A percentile compares a stretch with the other conserved stretches of the same genome.
These are phyloP conservation scores for Hymenochaete sp. DNA, from an alignment of 1,284 basidiomycete genomes.

Conservation along the genomic window DNA sequence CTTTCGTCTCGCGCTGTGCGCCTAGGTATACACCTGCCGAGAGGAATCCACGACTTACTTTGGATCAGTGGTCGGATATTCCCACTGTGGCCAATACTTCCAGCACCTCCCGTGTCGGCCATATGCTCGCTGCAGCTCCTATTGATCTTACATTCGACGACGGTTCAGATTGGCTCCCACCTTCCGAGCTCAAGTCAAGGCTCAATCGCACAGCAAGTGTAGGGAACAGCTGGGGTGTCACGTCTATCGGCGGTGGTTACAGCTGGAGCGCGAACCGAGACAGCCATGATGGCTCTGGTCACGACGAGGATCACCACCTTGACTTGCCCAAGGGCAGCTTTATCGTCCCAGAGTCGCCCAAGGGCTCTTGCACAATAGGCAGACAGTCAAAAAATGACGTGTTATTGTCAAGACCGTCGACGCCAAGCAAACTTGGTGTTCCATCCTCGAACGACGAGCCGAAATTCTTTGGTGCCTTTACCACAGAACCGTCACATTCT, in stretches of 20 bases:
- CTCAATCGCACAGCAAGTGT: slow-evolving; percentile 58
- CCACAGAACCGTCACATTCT: slow-evolving; percentile 11
- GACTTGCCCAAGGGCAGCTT: slow-evolving; percentile 10
- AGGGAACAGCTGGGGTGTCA: slow-evolving; percentile 72
- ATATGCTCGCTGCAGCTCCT: slow-evolving; percentile 50
- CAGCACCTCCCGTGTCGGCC: not conserved
- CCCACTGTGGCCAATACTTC: not conserved
- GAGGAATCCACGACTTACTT: slow-evolving; percentile 13
- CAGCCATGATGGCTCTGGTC: slow-evolving; percentile 23
- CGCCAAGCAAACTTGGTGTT: not conserved
- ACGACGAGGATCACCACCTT: slow-evolving; percentile 17
- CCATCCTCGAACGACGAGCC: not conserved
- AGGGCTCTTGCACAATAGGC: slow-evolving; percentile 1
- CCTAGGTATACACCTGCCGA: slow-evolving; percentile 2
- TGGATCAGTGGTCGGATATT: not conserved
- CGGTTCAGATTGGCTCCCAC: slow-evolving; percentile 51
- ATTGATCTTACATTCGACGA: slow-evolving; percentile 56
- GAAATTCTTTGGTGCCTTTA: slow-evolving; percentile 2
- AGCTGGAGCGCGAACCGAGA: slow-evolving; percentile 47
- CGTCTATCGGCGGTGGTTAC: slow-evolving; percentile 73
- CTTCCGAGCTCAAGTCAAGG: slow-evolving; percentile 29
- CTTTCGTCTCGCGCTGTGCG: not conserved
- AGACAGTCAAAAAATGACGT: not conserved
- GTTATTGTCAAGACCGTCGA: not conserved
- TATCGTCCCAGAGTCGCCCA: slow-evolving; percentile 12